Conservation (phyloP, 2,329 filamentous ascomycete species). For the Ophiostoma sp. region DNA sequence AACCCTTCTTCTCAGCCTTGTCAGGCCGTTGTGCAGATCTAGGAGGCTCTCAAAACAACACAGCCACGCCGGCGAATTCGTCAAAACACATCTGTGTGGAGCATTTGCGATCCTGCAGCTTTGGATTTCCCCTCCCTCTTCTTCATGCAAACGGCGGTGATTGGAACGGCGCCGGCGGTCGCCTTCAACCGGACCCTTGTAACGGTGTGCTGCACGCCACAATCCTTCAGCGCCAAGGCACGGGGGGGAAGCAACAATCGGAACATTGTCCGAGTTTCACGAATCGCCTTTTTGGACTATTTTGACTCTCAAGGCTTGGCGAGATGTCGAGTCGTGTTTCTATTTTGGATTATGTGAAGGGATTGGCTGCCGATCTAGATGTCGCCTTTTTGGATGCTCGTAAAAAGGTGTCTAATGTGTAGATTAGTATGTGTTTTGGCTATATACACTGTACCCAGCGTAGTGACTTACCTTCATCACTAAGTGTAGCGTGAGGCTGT, state of each 20-base stretch:
- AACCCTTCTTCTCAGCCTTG: background rate
- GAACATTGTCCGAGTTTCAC: background rate
- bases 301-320: background rate
- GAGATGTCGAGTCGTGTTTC: background rate
- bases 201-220: background rate
- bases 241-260: background rate
- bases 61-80: background rate
- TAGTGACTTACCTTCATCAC: too few species aligned
- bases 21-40: background rate
- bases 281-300: too few species aligned
- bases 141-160: constrained; percentile 7
- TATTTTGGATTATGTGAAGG: too few species aligned
- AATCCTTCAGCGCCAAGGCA: background rate
- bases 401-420: too few species aligned
- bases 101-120: constrained; percentile 1
- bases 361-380: too few species aligned
- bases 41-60: background rate
- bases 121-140: background rate
- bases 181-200: background rate
- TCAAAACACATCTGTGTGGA: background rate
- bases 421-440: too few species aligned
- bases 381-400: background rate
- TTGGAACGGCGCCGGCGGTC: background rate
- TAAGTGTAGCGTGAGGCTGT: too few species aligned
- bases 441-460: too few species aligned